Evolutionary conservation across 164 flowering plant species (phyloP).

Genomic region (Hamamelis virginiana): DNA sequence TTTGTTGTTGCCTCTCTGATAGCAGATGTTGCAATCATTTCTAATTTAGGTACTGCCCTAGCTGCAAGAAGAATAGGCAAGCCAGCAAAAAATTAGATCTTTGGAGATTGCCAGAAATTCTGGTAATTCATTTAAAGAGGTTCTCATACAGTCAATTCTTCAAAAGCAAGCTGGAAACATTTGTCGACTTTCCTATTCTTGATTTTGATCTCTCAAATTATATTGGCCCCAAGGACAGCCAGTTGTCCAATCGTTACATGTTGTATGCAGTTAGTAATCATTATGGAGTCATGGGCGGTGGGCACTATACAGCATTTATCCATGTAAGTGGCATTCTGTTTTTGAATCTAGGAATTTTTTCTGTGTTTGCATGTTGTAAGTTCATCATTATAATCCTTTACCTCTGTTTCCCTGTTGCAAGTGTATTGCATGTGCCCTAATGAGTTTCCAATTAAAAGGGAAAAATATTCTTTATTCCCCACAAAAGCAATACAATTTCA

Average conservation of each 20-base stretch:
- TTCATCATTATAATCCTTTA: neutral
- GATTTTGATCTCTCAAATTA: slow-evolving; percentile 60
- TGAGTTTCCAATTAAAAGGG: too few relatives aligned
- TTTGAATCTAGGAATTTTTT: neutral
- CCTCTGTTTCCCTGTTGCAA: too few relatives aligned
- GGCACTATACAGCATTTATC: slow-evolving; percentile 71
- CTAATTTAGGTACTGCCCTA: slow-evolving; percentile 64
- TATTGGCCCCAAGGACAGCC: slow-evolving; percentile 33
- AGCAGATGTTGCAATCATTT: neutral
- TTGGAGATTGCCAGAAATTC: slow-evolving; percentile 83
- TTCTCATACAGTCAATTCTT: slow-evolving; percentile 61
- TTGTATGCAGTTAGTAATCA: slow-evolving; percentile 76
- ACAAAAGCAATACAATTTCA: too few relatives aligned
- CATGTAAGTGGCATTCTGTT: slow-evolving; percentile 41
- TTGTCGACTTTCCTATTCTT: slow-evolving; percentile 66
- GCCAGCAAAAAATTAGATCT: slow-evolving; percentile 81
- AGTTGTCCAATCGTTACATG: slow-evolving; percentile 35
- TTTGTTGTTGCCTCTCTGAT: neutral
- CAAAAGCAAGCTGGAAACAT: slow-evolving; percentile 75
- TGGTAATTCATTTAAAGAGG: slow-evolving; percentile 76
- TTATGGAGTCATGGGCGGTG: slow-evolving; percentile 79
- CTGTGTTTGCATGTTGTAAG: neutral
- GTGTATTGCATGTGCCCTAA: too few relatives aligned
- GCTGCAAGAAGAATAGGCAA: slow-evolving; percentile 67
- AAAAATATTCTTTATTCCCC: too few relatives aligned